Base-by-base conservation (phyloP, 306 rosid genomes). In the Benincasa hispida region DNA sequence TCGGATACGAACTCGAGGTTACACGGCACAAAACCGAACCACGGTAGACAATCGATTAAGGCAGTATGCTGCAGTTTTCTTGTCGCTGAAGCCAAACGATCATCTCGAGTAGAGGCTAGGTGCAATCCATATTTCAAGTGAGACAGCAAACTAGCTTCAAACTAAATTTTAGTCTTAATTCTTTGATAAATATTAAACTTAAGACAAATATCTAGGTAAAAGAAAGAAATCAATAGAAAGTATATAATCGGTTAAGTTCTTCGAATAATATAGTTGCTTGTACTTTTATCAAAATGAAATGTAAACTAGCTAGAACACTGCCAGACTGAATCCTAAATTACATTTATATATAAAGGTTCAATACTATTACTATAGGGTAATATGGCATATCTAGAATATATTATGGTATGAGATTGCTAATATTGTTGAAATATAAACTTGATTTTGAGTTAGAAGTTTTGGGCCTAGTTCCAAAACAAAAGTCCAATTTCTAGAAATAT, bases 31-130 rank as follows among this genome's bases (percentile, higher is more conserved):
- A 27, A 60, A 14, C 42, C 45, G 14, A 62, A 93, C 83, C 18
- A 82, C 81, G 4, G n/a, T n/a, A n/a, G 96, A 94, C 39, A 84
- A 87, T 2, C 81, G 83, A 81, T 91, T 94, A 27, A 41, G 90
- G 86, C 97, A 90, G 69, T 94, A 89, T 82, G 97, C 96, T 81
- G 96, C 97, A 45, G 79, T 94, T 90, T 91, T 91, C 87, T 82
- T 94, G 95, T 94, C 98, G 55, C 77, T 94, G 76, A 89, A 85
- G 88, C 98, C 98, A 18, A 97, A 94, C 70, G 97, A 94, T 62
- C 97, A 94, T 82, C 95, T 94, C 32, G 94, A 91, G 56, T 91
- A 73, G 88, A 65, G 14, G 24, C 48, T 34, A 9, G 2, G n/a
- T 30, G 41, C 5, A 30, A 59, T 27, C 37, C 37, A 25, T 11